Evolutionary conservation across 2,329 filamentous ascomycete species (phyloP).

Genomic region (Davidsoniella eucalypti): DNA sequence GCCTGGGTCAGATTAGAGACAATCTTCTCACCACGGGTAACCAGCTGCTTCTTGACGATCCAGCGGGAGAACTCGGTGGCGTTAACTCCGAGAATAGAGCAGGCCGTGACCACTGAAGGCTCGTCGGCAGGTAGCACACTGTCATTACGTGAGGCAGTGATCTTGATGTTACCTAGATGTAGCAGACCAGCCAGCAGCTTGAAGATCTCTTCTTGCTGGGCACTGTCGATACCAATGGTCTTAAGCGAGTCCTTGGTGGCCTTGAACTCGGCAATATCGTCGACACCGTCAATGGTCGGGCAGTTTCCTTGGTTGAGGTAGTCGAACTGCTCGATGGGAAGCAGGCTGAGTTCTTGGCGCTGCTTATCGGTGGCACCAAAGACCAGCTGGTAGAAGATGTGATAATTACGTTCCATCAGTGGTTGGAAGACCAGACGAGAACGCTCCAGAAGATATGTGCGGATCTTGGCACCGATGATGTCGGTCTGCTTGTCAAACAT

Average conservation of each 20-base stretch:
- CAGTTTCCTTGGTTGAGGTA: conserved; percentile 93
- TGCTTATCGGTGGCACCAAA: conserved; percentile 79
- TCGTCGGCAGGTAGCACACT: conserved; percentile 69
- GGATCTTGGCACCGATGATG: conserved; percentile 94
- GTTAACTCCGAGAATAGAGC: conserved; percentile 74
- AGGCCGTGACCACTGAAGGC: conserved; percentile 66
- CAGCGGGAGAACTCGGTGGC: conserved; percentile 79
- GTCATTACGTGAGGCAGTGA: conserved; percentile 75
- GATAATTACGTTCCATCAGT: conserved; percentile 94
- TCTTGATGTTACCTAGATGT: conserved; percentile 93
- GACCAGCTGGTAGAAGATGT: conserved; percentile 96
- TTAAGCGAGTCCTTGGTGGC: conserved; percentile 73
- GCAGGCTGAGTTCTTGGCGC: conserved; percentile 59
- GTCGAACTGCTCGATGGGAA: conserved; percentile 79
- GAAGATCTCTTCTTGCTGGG: conserved; percentile 74
- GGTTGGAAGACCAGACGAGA: conserved; percentile 95
- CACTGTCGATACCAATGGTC: conserved; percentile 66
- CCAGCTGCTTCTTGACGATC: conserved; percentile 97
- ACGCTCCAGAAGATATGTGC: conserved; percentile 87
- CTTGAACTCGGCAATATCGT: conserved; percentile 86
- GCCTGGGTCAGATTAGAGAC: conserved; percentile 87
- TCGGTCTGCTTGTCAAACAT: conserved; percentile 94
- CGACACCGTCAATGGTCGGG: conserved; percentile 80
- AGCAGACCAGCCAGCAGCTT: conserved; percentile 76
- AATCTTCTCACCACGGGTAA: conserved; percentile 94